Evolutionary conservation across 1,139 yeast species (phyloP), one percentile per base, ranked within the genome.

Genomic region (Yamadazyma sp.): DNA sequence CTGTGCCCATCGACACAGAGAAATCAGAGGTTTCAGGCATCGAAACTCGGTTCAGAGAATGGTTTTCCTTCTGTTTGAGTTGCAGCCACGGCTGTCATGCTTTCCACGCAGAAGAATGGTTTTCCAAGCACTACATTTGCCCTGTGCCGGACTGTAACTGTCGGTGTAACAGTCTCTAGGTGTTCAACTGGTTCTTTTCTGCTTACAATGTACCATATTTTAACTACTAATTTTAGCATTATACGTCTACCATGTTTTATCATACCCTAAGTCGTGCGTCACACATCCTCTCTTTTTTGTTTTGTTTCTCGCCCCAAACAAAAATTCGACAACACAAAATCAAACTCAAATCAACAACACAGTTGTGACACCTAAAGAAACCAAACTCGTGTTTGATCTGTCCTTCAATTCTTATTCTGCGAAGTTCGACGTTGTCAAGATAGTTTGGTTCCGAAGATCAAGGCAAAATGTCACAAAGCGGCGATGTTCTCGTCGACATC

Each of bases 81-180:
- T 92, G 98, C 58, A 87, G 85, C 56, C 98, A 92, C 55, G 96
- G 97, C 1, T 81, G 84, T 75, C 98, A 92, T 64, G 91, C 95
- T 0, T 88, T 84, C 12, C 98, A 92, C 59, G 97, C 98, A 0
- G 89, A 86, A 50, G 95, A 88, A 55, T 92, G 98, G 98, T 92
- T 92, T 56, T 76, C 83, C 15, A 83, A 83, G 58, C 96, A 91
- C 53, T 79, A 77, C 42, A 79, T 87, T 2, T 92, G 98, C 56
- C 97, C 98, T 0, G 96, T 91, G 2, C 96, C 98, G 0, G 96
- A 89, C 39, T 92, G 98, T 54, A 72, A 75, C 36, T 92, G 98
- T 56, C 69, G 80, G 38, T 91, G 98, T 58, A 86, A 81, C 50
- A 76, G 73, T 51, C 69, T 66, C 39, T 69, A 59, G 49, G 14